Percentiles rank a stretch among this genome's conserved stretches.
These are phyloP conservation scores for Boletus pseudopeckii DNA, from an alignment of 768 basidiomycete genomes.

Conservation along the genomic window DNA sequence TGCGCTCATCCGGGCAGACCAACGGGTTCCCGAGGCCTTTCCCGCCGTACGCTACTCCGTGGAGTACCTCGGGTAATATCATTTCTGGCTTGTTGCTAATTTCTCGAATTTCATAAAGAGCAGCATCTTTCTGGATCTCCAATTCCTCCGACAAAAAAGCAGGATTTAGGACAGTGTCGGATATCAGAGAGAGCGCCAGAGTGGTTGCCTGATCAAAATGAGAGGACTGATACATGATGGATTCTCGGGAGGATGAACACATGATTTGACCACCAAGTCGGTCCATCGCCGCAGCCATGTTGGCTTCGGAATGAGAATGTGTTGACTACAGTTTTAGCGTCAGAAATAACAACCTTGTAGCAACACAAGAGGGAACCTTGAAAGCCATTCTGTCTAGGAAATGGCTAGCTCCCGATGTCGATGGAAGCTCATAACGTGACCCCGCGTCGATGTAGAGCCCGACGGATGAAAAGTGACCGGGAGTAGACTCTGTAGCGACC, in stretches of 20 bases:
- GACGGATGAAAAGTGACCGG: slow-evolving; percentile 91
- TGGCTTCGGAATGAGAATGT: slow-evolving; percentile 59
- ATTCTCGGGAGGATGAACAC: slow-evolving; percentile 87
- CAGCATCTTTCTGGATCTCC: slow-evolving; percentile 78
- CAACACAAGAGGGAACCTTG: slow-evolving; percentile 57
- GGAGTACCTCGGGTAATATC: slow-evolving; percentile 87
- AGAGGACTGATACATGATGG: slow-evolving; percentile 97
- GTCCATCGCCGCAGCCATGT: slow-evolving; percentile 81
- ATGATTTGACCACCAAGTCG: slow-evolving; percentile 87
- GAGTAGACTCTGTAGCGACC: slow-evolving; percentile 86
- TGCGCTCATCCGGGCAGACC: slow-evolving; percentile 82
- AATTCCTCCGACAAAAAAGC: slow-evolving; percentile 76
- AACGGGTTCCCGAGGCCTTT: slow-evolving; percentile 86
- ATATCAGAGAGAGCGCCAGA: slow-evolving; percentile 80
- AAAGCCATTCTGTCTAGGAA: slow-evolving; percentile 95
- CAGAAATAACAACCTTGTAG: not conserved
- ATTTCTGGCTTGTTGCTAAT: slow-evolving; percentile 86
- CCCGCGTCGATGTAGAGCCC: slow-evolving; percentile 95
- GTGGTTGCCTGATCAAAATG: slow-evolving; percentile 84
- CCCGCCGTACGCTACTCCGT: slow-evolving; percentile 76
- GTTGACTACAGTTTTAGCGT: slow-evolving; percentile 56
- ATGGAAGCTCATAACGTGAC: slow-evolving; percentile 76
- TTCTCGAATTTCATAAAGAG: slow-evolving; percentile 88
- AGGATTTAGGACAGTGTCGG: slow-evolving; percentile 85
- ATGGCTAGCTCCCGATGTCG: slow-evolving; percentile 81